Evolutionary conservation across 192 early-diverging fungal genomes (phyloP), one percentile per base, ranked within the genome.

Genomic region (Coemansia sp.): DNA sequence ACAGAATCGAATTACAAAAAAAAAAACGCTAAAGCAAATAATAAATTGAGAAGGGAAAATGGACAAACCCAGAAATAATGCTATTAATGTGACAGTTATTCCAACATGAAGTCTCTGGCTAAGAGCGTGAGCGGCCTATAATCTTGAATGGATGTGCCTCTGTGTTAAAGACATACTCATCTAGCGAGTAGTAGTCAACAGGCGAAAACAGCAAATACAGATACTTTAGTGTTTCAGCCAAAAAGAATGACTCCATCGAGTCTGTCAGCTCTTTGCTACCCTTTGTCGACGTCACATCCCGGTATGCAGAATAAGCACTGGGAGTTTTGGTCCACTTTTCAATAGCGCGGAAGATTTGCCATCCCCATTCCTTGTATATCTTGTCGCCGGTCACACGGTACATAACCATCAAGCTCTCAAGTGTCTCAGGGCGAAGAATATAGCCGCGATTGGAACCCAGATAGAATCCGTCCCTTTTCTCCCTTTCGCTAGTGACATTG

Each of bases 191-290:
- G 22, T 86, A 63, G 49, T 86, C 84, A 5, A 76, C 77, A 0
- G 87, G 86, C 28, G 86, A 82, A 78, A 97, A 95, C 49, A 97
- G 79, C 66, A 97, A 67, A 58, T 93, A 97, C 32, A 95, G 80
- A 63, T 97, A 97, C 75, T 97, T 97, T 63, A 97, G 83, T 16
- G 95, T 95, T 68, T 97, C 95, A 0, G 93, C 93, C 81, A 92
- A 57, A 69, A 83, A 85, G 50, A 83, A 83, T 57, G 77, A 80
- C 57, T 85, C 83, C 80, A 84, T 85, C 27, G 65, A 67, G 52
- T 81, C 82, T 18, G 60, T 68, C 64, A 64, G 49, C 53, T 68
- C 52, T 0, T 49, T 41, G 38, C 47, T 62, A 34, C 65, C 63
- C 52, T 68, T 57, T 21, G 66, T 76, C 34, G 70, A 69, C 32